Evolutionary conservation across 495 filamentous ascomycete genomes (phyloP).

Genomic region (Cercophora newfieldiana): DNA sequence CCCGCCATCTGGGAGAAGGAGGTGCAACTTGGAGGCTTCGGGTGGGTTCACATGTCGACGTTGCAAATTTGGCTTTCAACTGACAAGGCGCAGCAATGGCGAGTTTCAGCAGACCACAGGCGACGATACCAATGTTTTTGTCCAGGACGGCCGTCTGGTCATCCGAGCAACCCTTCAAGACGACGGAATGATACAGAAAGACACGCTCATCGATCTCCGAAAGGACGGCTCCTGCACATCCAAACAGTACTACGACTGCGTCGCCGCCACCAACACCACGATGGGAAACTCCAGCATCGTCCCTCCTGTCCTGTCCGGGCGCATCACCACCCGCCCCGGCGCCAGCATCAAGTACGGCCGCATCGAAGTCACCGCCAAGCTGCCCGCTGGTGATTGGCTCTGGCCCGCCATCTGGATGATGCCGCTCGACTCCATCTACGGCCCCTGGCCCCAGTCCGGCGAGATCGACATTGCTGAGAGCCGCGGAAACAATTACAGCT

Average conservation of each 20-base stretch:
- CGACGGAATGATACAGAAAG: constrained; percentile 57
- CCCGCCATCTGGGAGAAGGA: constrained; percentile 71
- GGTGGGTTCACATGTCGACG: constrained; percentile 52
- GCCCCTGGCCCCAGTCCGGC: constrained; percentile 76
- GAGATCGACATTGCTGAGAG: constrained; percentile 83
- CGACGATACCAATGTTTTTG: constrained; percentile 68
- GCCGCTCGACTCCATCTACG: constrained; percentile 70
- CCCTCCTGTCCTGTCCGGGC: constrained; percentile 75
- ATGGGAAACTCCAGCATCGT: constrained; percentile 70
- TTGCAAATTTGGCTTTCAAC: not conserved
- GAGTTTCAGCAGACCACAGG: constrained; percentile 74
- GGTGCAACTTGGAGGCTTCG: constrained; percentile 78
- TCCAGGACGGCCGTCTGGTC: constrained; percentile 65
- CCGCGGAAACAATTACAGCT: constrained; percentile 76
- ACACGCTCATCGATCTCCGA: constrained; percentile 67
- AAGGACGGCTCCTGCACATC: constrained; percentile 66
- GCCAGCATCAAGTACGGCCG: constrained; percentile 77
- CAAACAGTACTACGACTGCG: constrained; percentile 53
- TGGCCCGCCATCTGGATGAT: constrained; percentile 95
- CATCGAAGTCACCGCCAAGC: constrained; percentile 73
- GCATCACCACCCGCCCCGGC: constrained; percentile 70
- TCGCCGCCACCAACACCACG: constrained; percentile 63
- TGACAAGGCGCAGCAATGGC: constrained; percentile 60
- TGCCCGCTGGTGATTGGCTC: constrained; percentile 79
- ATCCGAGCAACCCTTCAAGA: constrained; percentile 81